phyloP scores from a whole-genome alignment of 2,329 filamentous ascomycete genomes.

The Fusarium subglutinans region DNA sequence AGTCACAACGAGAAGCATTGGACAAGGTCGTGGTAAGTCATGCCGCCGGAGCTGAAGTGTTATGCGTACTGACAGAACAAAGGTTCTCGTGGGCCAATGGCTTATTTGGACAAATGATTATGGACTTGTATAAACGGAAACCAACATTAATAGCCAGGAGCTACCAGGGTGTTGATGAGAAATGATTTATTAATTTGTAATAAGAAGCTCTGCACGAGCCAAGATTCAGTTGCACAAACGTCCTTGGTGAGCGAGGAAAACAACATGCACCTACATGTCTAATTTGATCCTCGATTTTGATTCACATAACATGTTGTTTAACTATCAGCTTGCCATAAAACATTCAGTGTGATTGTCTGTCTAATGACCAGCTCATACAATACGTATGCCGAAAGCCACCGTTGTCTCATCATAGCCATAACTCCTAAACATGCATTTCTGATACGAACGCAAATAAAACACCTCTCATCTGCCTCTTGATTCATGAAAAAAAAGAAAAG shows the following conservation, averaged over 20 bases:
- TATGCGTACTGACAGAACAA: constrained; percentile 30
- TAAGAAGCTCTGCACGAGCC: not conserved
- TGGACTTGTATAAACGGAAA: constrained; percentile 78
- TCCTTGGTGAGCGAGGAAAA: not conserved
- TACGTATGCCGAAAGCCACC: not conserved
- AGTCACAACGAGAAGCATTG: constrained; percentile 45
- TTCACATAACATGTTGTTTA: not conserved
- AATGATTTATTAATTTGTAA: not conserved
- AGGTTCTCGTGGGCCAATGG: constrained; percentile 93
- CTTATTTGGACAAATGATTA: constrained; percentile 83
- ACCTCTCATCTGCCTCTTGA: not conserved
- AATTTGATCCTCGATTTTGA: not conserved
- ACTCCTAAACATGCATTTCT: constrained; percentile 8
- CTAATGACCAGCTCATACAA: not conserved
- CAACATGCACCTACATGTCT: not conserved
- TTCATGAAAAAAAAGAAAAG: not conserved
- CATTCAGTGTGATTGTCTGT: not conserved
- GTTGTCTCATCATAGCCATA: not conserved
- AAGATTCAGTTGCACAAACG: not conserved
- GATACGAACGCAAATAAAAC: constrained; percentile 32
- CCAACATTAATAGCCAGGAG: constrained; percentile 68
- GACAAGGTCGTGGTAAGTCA: constrained; percentile 49
- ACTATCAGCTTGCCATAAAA: not conserved
- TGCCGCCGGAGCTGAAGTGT: not conserved
- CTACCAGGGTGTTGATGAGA: constrained; percentile 51